Percentiles rank a stretch among this genome's conserved stretches.
These are phyloP conservation scores for Aspergillus sclerotioniger DNA, from an alignment of 495 filamentous ascomycete species.

Conservation along the genomic window DNA sequence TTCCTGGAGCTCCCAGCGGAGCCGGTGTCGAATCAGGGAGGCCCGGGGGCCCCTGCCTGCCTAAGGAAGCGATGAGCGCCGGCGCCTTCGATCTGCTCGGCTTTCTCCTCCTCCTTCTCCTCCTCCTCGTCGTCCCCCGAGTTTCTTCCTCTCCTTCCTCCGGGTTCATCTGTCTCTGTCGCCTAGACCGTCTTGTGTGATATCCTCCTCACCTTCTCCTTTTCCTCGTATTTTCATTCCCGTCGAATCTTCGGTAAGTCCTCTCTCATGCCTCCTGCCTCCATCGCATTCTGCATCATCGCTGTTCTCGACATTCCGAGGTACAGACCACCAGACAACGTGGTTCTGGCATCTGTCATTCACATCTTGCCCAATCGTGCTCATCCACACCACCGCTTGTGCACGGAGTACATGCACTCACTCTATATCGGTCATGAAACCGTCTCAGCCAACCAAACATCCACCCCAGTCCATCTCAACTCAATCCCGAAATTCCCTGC, in stretches of 20 bases:
- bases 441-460: neutral
- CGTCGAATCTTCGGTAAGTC: conserved; percentile 4
- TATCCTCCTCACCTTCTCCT: neutral
- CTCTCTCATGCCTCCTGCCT: neutral
- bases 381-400: too few species aligned
- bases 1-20: neutral
- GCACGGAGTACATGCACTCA: too few species aligned
- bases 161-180: conserved; percentile 6
- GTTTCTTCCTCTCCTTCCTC: conserved; percentile 3
- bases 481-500: neutral
- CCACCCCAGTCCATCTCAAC: neutral
- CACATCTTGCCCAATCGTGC: too few species aligned
- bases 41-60: neutral
- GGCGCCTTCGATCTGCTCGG: neutral
- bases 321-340: neutral
- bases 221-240: neutral
- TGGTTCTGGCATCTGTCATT: neutral
- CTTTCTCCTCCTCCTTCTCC: conserved; percentile 11
- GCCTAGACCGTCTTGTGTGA: conserved; percentile 3
- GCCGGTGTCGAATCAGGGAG: neutral
- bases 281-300: neutral
- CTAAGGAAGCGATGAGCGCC: neutral
- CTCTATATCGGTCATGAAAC: too few species aligned
- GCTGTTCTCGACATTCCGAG: neutral
- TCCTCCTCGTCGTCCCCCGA: conserved; percentile 2